These are phyloP conservation scores for Thelephora ganbajun DNA, from an alignment of 768 basidiomycete species.

Conservation along the genomic window DNA sequence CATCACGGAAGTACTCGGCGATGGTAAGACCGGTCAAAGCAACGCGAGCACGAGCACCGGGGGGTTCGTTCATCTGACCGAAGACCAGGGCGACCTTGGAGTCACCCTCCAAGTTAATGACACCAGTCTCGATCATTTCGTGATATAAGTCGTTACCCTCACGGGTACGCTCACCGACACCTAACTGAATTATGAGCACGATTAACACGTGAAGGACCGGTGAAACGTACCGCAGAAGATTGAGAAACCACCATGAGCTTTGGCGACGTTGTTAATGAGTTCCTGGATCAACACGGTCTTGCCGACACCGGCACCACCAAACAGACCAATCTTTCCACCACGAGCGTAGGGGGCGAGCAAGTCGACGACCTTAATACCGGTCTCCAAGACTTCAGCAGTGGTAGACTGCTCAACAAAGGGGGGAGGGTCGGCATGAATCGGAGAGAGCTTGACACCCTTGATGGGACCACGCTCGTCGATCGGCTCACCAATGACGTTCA, in stretches of 20 bases:
- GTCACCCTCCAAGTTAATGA: constrained; percentile 99
- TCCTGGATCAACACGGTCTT: constrained; percentile 99
- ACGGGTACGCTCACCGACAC: constrained; percentile 99
- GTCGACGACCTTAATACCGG: constrained; percentile 99
- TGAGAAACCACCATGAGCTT: constrained; percentile 99
- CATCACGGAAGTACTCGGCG: constrained; percentile 99
- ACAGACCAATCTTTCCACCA: constrained; percentile 99
- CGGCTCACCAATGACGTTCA: constrained; percentile 99
- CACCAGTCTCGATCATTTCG: constrained; percentile 99
- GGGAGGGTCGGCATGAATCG: constrained; percentile 97
- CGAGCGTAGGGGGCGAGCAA: constrained; percentile 98
- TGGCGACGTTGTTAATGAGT: constrained; percentile 99
- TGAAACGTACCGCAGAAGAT: constrained; percentile 81
- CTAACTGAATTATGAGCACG: constrained; percentile 21
- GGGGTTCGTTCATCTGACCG: constrained; percentile 99
- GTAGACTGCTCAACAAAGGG: constrained; percentile 98
- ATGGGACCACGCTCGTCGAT: constrained; percentile 99
- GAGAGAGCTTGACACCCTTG: constrained; percentile 80
- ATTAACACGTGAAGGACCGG: constrained; percentile 1
- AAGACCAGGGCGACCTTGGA: constrained; percentile 99
- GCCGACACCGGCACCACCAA: constrained; percentile 99
- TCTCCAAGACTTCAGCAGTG: constrained; percentile 96
- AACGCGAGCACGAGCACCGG: constrained; percentile 99
- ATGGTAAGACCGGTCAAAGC: constrained; percentile 98
- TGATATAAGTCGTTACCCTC: constrained; percentile 99